Evolutionary conservation across 2,329 filamentous ascomycete genomes (phyloP), one percentile per base, ranked within the genome.

Genomic region (Aspergillus glaucus): DNA sequence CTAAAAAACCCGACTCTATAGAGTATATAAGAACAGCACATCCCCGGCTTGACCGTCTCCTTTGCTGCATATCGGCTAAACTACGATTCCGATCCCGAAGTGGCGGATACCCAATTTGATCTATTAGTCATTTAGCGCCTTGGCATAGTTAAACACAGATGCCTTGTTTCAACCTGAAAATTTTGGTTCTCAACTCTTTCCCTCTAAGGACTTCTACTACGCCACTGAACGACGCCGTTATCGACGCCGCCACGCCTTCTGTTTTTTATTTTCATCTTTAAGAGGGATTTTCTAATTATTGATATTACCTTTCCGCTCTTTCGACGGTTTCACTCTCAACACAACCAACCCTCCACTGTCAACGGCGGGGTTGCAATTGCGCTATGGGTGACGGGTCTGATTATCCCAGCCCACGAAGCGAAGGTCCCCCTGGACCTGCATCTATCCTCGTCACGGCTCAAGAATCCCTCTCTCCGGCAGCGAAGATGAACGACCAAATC

Each of bases 321-420:
- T 50, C 46, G 48, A 45, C 40, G 9, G 30, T 47, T 44, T 43
- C 46, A 44, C 41, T 49, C 47, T 46, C 47, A 45, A 46, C 51
- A 50, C 50, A 22, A 49, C 51, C 51, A 50, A 49, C 55, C 49
- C 52, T 50, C 54, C 53, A 53, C 53, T 56, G 55, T 55, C 61
- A 47, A 59, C 60, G 60, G 59, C 60, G 63, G 62, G 62, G 60
- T 57, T 55, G 50, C 56, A 55, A 57, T 55, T 58, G 45, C 62
- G 63, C 65, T 62, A 70, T 70, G 68, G 65, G 65, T 55, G 67
- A 67, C 62, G 66, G 65, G 45, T 65, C 65, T 64, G 67, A 69
- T 60, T 71, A 71, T 60, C 68, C 68, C 55, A 70, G 67, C 58
- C 68, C 68, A 58, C 61, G 66, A 70, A 71, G 68, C 59, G 68